Evolutionary conservation across 192 early-diverging fungal genomes (phyloP).

Genomic region (Entomortierella beljakovae): DNA sequence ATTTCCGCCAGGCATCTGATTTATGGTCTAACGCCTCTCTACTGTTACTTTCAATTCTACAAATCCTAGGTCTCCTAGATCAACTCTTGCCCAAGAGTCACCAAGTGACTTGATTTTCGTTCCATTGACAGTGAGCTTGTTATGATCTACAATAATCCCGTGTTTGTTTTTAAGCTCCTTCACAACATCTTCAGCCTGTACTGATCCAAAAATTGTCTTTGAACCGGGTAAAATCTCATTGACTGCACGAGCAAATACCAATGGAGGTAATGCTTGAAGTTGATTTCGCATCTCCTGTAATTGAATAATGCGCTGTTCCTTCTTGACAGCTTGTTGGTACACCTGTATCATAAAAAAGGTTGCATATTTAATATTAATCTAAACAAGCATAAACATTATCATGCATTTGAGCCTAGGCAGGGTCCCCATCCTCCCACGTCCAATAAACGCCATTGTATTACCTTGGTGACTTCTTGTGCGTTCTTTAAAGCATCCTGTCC

Average conservation of each 20-base stretch:
- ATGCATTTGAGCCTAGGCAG: too few species aligned
- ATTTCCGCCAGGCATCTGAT: too few species aligned
- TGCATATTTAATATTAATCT: neutral
- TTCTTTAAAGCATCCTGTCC: conserved; percentile 30
- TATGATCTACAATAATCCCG: conserved; percentile 23
- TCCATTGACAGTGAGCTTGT: conserved; percentile 41
- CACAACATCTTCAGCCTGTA: conserved; percentile 52
- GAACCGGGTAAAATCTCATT: conserved; percentile 52
- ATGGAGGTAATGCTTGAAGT: conserved; percentile 29
- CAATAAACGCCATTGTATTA: conserved; percentile 10
- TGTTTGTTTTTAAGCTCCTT: conserved; percentile 52
- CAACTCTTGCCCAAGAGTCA: conserved; percentile 50
- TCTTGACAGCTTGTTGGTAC: conserved; percentile 42
- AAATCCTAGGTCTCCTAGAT: conserved; percentile 39
- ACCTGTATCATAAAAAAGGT: neutral
- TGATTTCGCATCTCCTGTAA: conserved; percentile 45
- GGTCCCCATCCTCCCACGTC: neutral
- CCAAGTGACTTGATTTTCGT: conserved; percentile 52
- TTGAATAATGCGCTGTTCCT: conserved; percentile 47
- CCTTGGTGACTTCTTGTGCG: conserved; percentile 41
- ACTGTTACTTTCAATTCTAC: conserved; percentile 49
- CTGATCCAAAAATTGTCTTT: conserved; percentile 52
- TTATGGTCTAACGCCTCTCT: conserved; percentile 34
- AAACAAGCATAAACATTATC: too few species aligned
- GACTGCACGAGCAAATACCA: conserved; percentile 47